Conservation (phyloP, 2,329 filamentous ascomycete species). For the Nemania abortiva region DNA sequence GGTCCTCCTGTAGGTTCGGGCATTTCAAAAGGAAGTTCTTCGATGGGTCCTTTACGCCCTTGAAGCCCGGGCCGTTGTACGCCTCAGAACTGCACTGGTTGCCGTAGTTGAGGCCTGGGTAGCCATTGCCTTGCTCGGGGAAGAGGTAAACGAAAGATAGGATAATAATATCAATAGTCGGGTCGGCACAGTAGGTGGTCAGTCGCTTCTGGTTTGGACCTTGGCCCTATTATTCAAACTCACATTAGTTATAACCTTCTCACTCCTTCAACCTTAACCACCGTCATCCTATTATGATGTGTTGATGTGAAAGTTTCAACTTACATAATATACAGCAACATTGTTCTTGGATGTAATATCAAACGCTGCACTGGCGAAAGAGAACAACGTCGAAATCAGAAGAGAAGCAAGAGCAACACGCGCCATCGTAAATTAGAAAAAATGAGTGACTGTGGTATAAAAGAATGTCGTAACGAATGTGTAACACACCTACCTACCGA, state of each 20-base stretch:
- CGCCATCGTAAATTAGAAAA: constrained; percentile 40
- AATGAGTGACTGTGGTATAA: constrained; percentile 29
- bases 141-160: constrained; percentile 59
- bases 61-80: constrained; percentile 52
- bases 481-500: constrained; percentile 7
- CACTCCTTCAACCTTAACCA: neutral
- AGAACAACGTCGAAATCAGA: constrained; percentile 36
- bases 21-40: constrained; percentile 54
- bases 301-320: neutral
- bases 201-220: constrained; percentile 55
- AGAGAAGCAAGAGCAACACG: constrained; percentile 36
- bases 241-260: constrained; percentile 12
- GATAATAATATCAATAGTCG: constrained; percentile 58
- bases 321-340: constrained; percentile 59
- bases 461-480: constrained; percentile 20
- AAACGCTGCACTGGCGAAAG: constrained; percentile 46
- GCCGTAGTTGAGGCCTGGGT: constrained; percentile 57
- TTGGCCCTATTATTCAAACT: constrained; percentile 53
- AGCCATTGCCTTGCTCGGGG: constrained; percentile 57
- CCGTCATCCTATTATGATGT: neutral
- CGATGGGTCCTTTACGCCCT: constrained; percentile 48
- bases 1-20: constrained; percentile 52
- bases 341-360: constrained; percentile 53
- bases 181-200: constrained; percentile 54
- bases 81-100: constrained; percentile 55